A percentile compares a stretch with the other conserved stretches of the same genome.
These are phyloP conservation scores for Platismatia glauca DNA, from an alignment of 495 filamentous ascomycete genomes.

Conservation along the genomic window DNA sequence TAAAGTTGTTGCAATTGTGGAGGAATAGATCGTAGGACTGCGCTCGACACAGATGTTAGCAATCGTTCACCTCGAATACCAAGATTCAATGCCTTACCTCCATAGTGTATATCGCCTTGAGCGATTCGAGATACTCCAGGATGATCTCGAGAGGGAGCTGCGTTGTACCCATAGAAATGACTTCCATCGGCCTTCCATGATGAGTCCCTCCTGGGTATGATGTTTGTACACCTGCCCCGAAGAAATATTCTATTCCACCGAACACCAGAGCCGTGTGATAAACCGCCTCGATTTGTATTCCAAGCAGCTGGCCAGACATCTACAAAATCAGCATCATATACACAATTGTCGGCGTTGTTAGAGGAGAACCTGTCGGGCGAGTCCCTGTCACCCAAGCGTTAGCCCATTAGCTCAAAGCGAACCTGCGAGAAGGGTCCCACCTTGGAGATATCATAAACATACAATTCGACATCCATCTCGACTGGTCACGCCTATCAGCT, in stretches of 20 bases:
- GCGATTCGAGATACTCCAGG: slow-evolving; percentile 76
- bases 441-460: slow-evolving; percentile 88
- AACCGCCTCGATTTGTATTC: slow-evolving; percentile 75
- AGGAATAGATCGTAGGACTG: slow-evolving; percentile 81
- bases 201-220: slow-evolving; percentile 72
- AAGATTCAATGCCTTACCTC: slow-evolving; percentile 43
- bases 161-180: slow-evolving; percentile 63
- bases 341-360: background rate
- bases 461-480: slow-evolving; percentile 81
- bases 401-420: slow-evolving; percentile 8
- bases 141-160: slow-evolving; percentile 76
- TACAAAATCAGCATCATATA: slow-evolving; percentile 6
- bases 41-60: slow-evolving; percentile 2
- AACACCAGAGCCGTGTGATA: slow-evolving; percentile 89
- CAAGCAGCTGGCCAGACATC: slow-evolving; percentile 30
- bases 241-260: slow-evolving; percentile 66
- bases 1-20: slow-evolving; percentile 98
- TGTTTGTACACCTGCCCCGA: slow-evolving; percentile 70
- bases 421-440: slow-evolving; percentile 31
- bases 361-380: slow-evolving; percentile 33
- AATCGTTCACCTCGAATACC: background rate
- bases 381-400: slow-evolving; percentile 27
- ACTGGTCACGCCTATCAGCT: background rate
- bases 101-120: slow-evolving; percentile 72
- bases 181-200: slow-evolving; percentile 75